Conservation (phyloP, 192 early-diverging fungal genomes). For the Paraglomus occultum region DNA sequence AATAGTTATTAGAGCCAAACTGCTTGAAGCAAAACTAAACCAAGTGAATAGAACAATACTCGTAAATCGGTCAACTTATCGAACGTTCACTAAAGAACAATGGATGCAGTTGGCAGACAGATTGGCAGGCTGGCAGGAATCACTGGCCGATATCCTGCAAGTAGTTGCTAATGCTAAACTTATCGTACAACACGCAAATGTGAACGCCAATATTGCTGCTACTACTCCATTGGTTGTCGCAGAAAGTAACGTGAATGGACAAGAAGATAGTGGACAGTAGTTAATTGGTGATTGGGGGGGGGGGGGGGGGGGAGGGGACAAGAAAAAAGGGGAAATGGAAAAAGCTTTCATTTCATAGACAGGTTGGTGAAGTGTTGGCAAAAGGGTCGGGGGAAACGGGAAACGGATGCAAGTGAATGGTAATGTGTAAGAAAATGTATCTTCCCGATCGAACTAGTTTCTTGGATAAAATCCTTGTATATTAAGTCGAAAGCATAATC, state of each 20-base stretch:
- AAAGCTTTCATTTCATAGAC: no score
- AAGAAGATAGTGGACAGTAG: no score
- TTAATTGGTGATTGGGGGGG: no score
- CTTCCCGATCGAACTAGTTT: no score
- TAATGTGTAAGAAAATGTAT: no score
- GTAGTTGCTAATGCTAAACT: constrained; percentile 88
- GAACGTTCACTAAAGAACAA: constrained; percentile 77
- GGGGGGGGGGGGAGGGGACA: no score
- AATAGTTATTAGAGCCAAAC: constrained; percentile 74
- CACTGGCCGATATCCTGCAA: constrained; percentile 74
- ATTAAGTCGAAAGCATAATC: no score
- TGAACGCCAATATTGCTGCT: constrained; percentile 39
- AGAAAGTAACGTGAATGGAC: not conserved
- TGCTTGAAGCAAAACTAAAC: constrained; percentile 94
- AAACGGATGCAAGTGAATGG: no score
- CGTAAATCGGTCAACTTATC: constrained; percentile 81
- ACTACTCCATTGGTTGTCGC: constrained; percentile 11
- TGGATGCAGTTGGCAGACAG: constrained; percentile 73
- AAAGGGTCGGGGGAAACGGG: no score
- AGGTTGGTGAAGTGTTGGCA: no score
- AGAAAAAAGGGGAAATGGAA: no score
- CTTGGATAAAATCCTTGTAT: no score
- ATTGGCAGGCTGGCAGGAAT: constrained; percentile 77
- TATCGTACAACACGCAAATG: constrained; percentile 49
- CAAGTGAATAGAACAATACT: constrained; percentile 80